Percentiles rank a stretch among this genome's conserved stretches.
phyloP scores from a whole-genome alignment of 2,329 filamentous ascomycete genomes.

The Huntiella moniliformis region DNA sequence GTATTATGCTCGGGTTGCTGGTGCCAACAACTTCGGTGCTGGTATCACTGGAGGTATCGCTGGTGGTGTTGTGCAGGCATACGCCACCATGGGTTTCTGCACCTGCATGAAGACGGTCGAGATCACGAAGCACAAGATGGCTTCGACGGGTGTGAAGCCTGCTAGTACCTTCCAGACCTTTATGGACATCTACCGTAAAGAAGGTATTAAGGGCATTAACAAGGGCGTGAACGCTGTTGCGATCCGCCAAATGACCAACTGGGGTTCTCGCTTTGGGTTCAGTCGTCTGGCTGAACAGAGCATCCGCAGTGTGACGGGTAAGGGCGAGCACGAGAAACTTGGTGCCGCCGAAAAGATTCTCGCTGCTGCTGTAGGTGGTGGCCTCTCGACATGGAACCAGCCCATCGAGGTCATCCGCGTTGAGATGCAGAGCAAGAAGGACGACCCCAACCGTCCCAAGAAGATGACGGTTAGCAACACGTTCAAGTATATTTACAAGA shows the following conservation, averaged over 20 bases:
- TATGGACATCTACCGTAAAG: constrained; percentile 87
- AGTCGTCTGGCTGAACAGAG: constrained; percentile 77
- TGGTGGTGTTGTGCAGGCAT: constrained; percentile 91
- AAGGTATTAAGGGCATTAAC: constrained; percentile 93
- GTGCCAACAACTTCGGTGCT: constrained; percentile 69
- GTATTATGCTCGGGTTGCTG: constrained; percentile 70
- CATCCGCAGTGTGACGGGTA: constrained; percentile 61
- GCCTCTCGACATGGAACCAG: constrained; percentile 95
- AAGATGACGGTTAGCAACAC: constrained; percentile 93
- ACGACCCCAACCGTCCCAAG: constrained; percentile 93
- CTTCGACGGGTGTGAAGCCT: constrained; percentile 62
- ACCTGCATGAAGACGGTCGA: constrained; percentile 99
- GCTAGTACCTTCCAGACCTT: constrained; percentile 89
- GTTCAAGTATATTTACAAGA: constrained; percentile 70
- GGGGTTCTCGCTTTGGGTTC: constrained; percentile 90
- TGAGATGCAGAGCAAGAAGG: constrained; percentile 99
- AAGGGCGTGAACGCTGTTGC: constrained; percentile 96
- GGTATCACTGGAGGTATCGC: constrained; percentile 84
- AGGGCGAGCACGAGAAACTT: constrained; percentile 65
- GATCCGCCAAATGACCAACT: constrained; percentile 98
- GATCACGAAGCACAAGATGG: constrained; percentile 96
- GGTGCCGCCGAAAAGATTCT: constrained; percentile 69
- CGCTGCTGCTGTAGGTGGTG: constrained; percentile 74
- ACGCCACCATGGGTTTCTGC: constrained; percentile 99
- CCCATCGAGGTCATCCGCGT: constrained; percentile 98